Conservation (phyloP, 371 early-diverging fungal species). For the Saksenaea vasiformis region DNA sequence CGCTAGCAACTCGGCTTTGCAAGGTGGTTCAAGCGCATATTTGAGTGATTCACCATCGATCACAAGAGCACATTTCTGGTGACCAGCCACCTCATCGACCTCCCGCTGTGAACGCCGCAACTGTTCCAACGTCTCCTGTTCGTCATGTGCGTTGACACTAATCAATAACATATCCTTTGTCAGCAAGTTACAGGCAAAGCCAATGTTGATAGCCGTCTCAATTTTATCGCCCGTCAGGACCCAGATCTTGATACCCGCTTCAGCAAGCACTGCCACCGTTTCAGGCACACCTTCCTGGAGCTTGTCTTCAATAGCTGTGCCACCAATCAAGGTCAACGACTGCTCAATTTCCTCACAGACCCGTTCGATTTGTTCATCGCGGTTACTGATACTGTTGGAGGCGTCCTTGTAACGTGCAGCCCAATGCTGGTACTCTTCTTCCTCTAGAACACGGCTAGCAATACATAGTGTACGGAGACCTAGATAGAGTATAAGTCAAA, state of each 20-base stretch:
- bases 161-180: constrained; percentile 67
- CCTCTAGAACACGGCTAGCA: constrained; percentile 76
- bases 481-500: constrained; percentile 12
- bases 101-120: constrained; percentile 35
- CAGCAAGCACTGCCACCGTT: constrained; percentile 83
- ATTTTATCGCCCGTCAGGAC: constrained; percentile 99
- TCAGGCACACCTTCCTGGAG: constrained; percentile 95
- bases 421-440: constrained; percentile 83
- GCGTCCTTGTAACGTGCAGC: constrained; percentile 75
- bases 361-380: constrained; percentile 79
- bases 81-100: constrained; percentile 30
- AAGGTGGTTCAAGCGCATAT: constrained; percentile 68
- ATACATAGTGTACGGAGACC: constrained; percentile 91
- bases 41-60: constrained; percentile 93
- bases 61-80: constrained; percentile 68
- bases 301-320: constrained; percentile 91
- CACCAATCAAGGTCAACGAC: constrained; percentile 73
- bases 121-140: constrained; percentile 65
- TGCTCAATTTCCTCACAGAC: constrained; percentile 86
- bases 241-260: constrained; percentile 95
- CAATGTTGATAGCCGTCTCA: constrained; percentile 98
- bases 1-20: constrained; percentile 62
- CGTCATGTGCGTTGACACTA: constrained; percentile 67
- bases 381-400: constrained; percentile 76
- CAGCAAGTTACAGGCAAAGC: constrained; percentile 84